phyloP scores from a whole-genome alignment of 768 basidiomycete genomes.

The Naganishia kalamii region DNA sequence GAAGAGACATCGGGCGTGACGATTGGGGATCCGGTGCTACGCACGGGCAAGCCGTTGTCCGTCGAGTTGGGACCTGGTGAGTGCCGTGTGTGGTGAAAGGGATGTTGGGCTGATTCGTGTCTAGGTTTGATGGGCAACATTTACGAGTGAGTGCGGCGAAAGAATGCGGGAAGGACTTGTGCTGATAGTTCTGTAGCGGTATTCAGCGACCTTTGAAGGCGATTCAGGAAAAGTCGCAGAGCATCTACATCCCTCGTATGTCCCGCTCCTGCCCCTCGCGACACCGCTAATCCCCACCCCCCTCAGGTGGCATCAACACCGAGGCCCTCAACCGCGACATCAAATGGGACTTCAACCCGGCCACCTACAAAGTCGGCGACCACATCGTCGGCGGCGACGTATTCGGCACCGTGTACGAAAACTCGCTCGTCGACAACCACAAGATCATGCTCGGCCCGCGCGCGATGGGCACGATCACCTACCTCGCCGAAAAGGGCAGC shows the following conservation, averaged over 20 bases:
- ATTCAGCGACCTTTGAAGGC: conserved; percentile 83
- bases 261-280: not conserved
- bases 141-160: conserved; percentile 55
- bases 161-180: too few relatives aligned
- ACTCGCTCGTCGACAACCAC: conserved; percentile 91
- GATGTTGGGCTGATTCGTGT: conserved; percentile 4
- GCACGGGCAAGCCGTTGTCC: conserved; percentile 94
- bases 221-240: conserved; percentile 93
- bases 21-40: conserved; percentile 93
- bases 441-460: conserved; percentile 94
- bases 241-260: conserved; percentile 86
- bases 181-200: conserved; percentile 50
- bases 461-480: conserved; percentile 87
- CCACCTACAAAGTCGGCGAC: conserved; percentile 71
- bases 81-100: conserved; percentile 12
- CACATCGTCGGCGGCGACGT: conserved; percentile 96
- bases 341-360: conserved; percentile 91
- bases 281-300: not conserved
- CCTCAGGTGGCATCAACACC: conserved; percentile 90
- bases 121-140: conserved; percentile 95
- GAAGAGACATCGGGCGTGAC: conserved; percentile 99
- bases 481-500: conserved; percentile 86
- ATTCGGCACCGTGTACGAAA: conserved; percentile 91
- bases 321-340: conserved; percentile 79
- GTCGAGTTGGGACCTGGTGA: conserved; percentile 80